A percentile compares a stretch with the other conserved stretches of the same genome.
Conservation (phyloP, 805 yeast species). For the Metschnikowia shivogae region DNA sequence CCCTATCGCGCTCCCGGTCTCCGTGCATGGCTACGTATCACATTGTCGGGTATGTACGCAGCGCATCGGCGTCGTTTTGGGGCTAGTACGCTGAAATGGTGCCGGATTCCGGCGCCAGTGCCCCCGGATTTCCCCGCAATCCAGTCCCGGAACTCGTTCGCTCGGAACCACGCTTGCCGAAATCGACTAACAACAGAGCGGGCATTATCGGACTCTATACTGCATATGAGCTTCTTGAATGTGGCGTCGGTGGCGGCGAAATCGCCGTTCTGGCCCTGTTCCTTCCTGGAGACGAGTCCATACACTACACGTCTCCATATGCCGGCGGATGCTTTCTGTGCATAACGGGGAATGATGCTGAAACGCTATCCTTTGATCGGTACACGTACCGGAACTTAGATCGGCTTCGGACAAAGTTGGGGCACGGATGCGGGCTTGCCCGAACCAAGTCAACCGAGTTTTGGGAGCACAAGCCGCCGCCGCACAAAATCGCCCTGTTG, state of each 20-base stretch:
- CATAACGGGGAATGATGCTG: slow-evolving; percentile 53
- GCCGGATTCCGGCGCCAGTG: too few relatives aligned
- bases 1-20: background rate
- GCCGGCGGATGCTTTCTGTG: slow-evolving; percentile 48
- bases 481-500: slow-evolving; percentile 45
- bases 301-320: slow-evolving; percentile 74
- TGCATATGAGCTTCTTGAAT: slow-evolving; percentile 57
- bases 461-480: slow-evolving; percentile 50
- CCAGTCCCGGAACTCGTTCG: background rate
- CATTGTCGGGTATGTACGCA: slow-evolving; percentile 11
- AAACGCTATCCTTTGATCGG: slow-evolving; percentile 46
- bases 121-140: too few relatives aligned
- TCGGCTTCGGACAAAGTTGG: slow-evolving; percentile 42
- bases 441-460: slow-evolving; percentile 52
- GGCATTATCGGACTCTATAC: slow-evolving; percentile 70
- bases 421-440: slow-evolving; percentile 53
- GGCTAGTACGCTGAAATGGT: too few relatives aligned
- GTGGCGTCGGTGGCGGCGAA: slow-evolving; percentile 34
- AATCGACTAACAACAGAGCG: slow-evolving; percentile 13
- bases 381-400: slow-evolving; percentile 50
- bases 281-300: slow-evolving; percentile 76
- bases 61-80: background rate
- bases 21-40: slow-evolving; percentile 7
- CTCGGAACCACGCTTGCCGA: too few relatives aligned
- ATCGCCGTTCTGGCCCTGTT: slow-evolving; percentile 61